phyloP scores from a whole-genome alignment of 345 rosid species.

The Moricandia arvensis region DNA sequence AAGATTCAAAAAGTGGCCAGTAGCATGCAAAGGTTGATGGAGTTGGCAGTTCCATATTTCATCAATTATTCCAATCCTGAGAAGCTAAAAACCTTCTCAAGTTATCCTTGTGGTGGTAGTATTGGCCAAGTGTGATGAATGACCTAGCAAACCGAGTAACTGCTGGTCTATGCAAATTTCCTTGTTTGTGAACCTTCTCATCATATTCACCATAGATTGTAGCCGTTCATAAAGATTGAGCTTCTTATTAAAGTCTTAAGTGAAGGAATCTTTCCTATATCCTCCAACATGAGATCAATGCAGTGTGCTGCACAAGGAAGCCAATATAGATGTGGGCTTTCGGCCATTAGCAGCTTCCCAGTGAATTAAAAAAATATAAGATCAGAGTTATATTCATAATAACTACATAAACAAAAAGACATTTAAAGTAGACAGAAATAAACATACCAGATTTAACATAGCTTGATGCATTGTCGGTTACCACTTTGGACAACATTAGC shows the following conservation, averaged over 20 bases:
- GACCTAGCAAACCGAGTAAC: not conserved
- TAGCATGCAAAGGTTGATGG: not conserved
- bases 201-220: not conserved
- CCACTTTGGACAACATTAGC: no score
- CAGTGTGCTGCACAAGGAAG: not conserved
- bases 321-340: no score
- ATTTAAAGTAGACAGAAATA: no score
- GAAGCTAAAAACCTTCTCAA: not conserved
- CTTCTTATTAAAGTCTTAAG: not conserved
- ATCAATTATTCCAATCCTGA: not conserved
- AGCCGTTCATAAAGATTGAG: not conserved
- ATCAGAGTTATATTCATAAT: no score
- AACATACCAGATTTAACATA: no score
- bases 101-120: not conserved
- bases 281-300: not conserved
- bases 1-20: not conserved
- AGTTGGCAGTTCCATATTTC: not conserved
- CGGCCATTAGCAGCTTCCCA: no score
- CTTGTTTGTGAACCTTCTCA: not conserved
- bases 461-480: no score
- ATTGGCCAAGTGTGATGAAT: not conserved
- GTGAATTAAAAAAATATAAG: no score
- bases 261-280: not conserved
- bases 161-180: not conserved
- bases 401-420: no score